Evolutionary conservation across 1,139 yeast genomes (phyloP), one percentile per base, ranked within the genome.

Genomic region (Suhomyces choctaworum): DNA sequence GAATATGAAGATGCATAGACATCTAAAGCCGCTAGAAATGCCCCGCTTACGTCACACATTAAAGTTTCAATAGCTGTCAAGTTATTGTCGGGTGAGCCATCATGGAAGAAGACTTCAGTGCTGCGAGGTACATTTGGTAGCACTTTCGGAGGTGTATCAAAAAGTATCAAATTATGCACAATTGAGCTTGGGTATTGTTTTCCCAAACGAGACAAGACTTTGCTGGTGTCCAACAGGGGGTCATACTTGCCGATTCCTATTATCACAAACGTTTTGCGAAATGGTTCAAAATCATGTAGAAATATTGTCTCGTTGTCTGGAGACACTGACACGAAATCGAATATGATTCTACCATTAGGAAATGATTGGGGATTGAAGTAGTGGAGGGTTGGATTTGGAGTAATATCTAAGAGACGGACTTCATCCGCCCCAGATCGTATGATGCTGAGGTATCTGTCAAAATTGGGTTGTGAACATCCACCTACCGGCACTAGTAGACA

Each of bases 221-320:
- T 48, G 7, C 55, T 56, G 10, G 64, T 44, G 10, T 46, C 48
- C 5, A 63, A 54, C 2, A 48, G 51, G 15, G 63, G 58, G 3
- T 57, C 48, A 54, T 72, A 78, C 25, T 65, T 61, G 1, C 80
- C 76, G 15, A 85, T 50, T 0, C 94, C 96, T 22, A 90, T 52
- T 1, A 85, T 73, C 5, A 82, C 68, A 45, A 83, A 80, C 0
- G 81, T 75, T 55, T 88, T 88, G 34, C 97, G 64, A 58, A 74
- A 87, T 1, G 96, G 96, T 58, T 92, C 97, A 46, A 90, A 80
- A 58, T 90, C 97, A 48, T 85, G 87, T 36, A 90, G 64, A 41
- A 85, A 82, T 7, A 80, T 62, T 14, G 67, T 66, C 34, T 81
- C 86, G 16, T 70, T 66, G 40, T 82, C 87, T 9, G 74, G 73